A percentile compares a stretch with the other conserved stretches of the same genome.
These are phyloP conservation scores for Podaxis pistillaris DNA, from an alignment of 768 basidiomycete genomes.

Conservation along the genomic window DNA sequence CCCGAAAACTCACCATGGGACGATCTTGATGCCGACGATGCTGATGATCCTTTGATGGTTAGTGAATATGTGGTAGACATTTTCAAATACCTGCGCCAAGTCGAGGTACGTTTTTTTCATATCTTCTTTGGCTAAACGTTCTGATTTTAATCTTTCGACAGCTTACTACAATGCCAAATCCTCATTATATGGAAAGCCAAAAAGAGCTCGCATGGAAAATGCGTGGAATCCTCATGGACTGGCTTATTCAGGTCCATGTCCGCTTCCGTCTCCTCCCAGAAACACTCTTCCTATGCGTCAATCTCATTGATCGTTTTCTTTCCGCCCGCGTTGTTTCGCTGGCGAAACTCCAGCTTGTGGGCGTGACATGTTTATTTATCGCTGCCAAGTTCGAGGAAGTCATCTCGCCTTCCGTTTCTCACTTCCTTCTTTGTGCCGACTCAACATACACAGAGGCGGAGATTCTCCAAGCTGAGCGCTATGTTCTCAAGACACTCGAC, in stretches of 20 bases:
- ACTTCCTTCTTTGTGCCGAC: conserved; percentile 84
- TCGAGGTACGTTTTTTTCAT: conserved; percentile 61
- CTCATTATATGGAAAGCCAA: conserved; percentile 94
- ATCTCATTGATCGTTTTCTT: conserved; percentile 87
- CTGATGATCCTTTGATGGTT: conserved; percentile 94
- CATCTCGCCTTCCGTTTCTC: conserved; percentile 84
- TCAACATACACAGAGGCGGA: conserved; percentile 85
- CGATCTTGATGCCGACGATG: conserved; percentile 91
- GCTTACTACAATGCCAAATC: conserved; percentile 85
- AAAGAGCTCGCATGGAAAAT: conserved; percentile 95
- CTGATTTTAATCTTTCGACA: conserved; percentile 20
- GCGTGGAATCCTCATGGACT: conserved; percentile 93
- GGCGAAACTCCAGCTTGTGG: conserved; percentile 93
- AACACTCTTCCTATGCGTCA: conserved; percentile 91
- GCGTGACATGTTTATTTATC: conserved; percentile 90
- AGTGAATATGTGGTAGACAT: conserved; percentile 95
- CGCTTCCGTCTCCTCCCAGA: conserved; percentile 92
- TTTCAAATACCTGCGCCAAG: conserved; percentile 84
- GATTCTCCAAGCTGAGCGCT: conserved; percentile 72
- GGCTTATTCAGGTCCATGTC: conserved; percentile 93
- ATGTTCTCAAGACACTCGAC: conserved; percentile 88
- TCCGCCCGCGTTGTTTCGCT: conserved; percentile 80
- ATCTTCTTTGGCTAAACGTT: background rate
- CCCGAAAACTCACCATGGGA: conserved; percentile 74
- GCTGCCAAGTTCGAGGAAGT: conserved; percentile 97